These are phyloP conservation scores for Kalmanozyma brasiliensis DNA, from an alignment of 1,284 basidiomycete genomes.

Conservation along the genomic window DNA sequence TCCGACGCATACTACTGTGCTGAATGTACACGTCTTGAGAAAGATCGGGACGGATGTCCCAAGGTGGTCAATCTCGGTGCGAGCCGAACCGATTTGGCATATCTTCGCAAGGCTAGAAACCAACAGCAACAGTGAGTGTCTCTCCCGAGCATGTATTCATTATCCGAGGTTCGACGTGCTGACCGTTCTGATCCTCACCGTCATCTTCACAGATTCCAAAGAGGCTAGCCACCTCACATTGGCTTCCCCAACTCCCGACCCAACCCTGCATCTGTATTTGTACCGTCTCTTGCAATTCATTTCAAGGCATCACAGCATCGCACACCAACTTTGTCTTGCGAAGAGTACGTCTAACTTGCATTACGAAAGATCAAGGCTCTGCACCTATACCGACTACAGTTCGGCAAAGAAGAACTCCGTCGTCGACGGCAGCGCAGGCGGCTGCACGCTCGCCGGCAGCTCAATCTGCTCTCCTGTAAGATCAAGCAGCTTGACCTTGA, in stretches of 20 bases:
- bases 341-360: no score
- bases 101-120: constrained; percentile 57
- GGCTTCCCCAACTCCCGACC: neutral
- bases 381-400: constrained; percentile 26
- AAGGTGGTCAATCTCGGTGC: constrained; percentile 96
- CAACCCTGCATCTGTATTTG: constrained; percentile 29
- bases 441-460: constrained; percentile 41
- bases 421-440: constrained; percentile 52
- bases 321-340: no score
- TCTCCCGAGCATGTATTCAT: neutral
- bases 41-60: constrained; percentile 97
- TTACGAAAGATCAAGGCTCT: no score
- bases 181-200: neutral
- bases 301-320: constrained; percentile 1
- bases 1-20: constrained; percentile 68
- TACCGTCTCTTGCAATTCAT: constrained; percentile 11
- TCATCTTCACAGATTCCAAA: constrained; percentile 28
- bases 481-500: constrained; percentile 89
- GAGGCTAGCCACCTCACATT: no score
- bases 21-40: constrained; percentile 89
- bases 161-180: neutral
- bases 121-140: constrained; percentile 49
- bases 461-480: constrained; percentile 59
- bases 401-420: constrained; percentile 65
- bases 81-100: constrained; percentile 58